phyloP scores from a whole-genome alignment of 257 asterid species.

The Scutellaria minor region DNA sequence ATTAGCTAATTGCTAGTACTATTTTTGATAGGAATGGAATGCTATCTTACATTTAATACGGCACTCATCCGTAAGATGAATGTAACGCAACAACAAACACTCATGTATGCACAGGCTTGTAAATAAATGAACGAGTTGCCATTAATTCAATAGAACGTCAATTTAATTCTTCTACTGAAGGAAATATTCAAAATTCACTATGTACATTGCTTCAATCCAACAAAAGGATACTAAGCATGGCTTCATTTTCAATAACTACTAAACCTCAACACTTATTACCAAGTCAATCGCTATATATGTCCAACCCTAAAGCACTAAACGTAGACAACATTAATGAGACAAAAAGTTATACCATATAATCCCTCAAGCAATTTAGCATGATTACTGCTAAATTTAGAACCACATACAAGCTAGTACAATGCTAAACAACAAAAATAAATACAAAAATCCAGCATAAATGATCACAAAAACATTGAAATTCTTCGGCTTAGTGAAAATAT shows the following conservation, averaged over 20 bases:
- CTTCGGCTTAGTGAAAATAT: neutral
- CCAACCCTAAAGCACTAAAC: conserved; percentile 3
- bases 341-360: neutral
- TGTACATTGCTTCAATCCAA: neutral
- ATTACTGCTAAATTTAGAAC: neutral
- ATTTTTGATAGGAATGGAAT: too few species aligned
- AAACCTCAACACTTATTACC: conserved; percentile 3
- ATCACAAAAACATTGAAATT: neutral
- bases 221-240: neutral
- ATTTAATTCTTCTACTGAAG: conserved; percentile 9
- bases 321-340: neutral
- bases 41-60: neutral
- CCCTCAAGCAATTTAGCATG: conserved; percentile 14
- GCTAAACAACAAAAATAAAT: conserved; percentile 25
- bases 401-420: neutral
- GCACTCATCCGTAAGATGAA: conserved; percentile 8
- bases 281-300: neutral
- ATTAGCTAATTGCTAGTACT: neutral
- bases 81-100: conserved; percentile 16
- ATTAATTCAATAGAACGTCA: neutral
- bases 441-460: conserved; percentile 2
- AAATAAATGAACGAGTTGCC: neutral
- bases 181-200: neutral
- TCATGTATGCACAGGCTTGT: neutral
- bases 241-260: conserved; percentile 1